These are phyloP conservation scores for Phaeophleospora eucalypticola DNA, from an alignment of 2,329 filamentous ascomycete species.

Conservation along the genomic window DNA sequence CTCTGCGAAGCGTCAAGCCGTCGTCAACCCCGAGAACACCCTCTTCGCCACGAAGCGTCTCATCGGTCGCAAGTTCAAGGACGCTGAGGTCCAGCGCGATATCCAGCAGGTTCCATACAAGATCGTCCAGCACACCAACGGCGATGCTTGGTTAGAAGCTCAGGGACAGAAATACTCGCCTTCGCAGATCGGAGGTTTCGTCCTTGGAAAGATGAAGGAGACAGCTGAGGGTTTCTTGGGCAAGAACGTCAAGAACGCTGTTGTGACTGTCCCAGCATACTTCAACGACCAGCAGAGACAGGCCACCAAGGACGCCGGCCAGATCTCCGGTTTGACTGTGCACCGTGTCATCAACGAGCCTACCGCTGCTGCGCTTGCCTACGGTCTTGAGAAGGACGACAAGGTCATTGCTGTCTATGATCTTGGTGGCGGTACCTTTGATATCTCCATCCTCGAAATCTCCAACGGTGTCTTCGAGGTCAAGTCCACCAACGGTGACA, in stretches of 20 bases:
- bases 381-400: conserved; percentile 95
- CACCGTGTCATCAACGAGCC: conserved; percentile 98
- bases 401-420: conserved; percentile 92
- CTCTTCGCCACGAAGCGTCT: conserved; percentile 98
- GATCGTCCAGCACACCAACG: conserved; percentile 95
- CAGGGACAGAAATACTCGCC: conserved; percentile 95
- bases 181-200: conserved; percentile 95
- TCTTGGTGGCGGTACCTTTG: conserved; percentile 97
- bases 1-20: conserved; percentile 94
- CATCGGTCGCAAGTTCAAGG: conserved; percentile 95
- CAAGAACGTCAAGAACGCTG: conserved; percentile 89
- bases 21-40: conserved; percentile 98
- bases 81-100: conserved; percentile 89
- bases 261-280: conserved; percentile 95
- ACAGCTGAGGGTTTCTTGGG: conserved; percentile 89
- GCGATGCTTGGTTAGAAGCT: conserved; percentile 92
- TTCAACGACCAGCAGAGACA: conserved; percentile 99
- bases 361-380: conserved; percentile 90
- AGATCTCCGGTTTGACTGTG: conserved; percentile 93
- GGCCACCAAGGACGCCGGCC: conserved; percentile 95
- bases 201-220: conserved; percentile 99
- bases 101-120: conserved; percentile 98
- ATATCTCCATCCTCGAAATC: conserved; percentile 97
- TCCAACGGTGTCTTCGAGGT: conserved; percentile 98
- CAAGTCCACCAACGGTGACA: conserved; percentile 98